Base-by-base conservation (phyloP, 2,329 filamentous ascomycete species). In the Alternaria alternata region DNA sequence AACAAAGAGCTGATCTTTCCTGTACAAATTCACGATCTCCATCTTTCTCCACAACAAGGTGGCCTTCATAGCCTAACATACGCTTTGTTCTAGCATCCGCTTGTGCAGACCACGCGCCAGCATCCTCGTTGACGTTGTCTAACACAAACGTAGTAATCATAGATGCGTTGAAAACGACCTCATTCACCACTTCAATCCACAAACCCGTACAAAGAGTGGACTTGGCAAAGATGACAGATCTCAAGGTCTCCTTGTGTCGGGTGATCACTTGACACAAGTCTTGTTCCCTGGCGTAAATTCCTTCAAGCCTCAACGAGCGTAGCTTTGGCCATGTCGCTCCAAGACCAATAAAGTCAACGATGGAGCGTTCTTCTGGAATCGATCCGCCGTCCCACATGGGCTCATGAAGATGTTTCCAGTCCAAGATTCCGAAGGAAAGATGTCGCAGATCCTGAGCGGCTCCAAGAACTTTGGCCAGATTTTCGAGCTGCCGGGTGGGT, bases 151-250 rank as follows among this genome's bases (percentile, higher is more conserved):
- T 44, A 2, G 28, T 9, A 5, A 74, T 66, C 7, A 44, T 54
- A 1, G 72, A 64, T 18, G 52, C 53, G 18, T 56, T 60, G 22
- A 64, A 66, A 4, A 74, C 39, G 5, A 74, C 65, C 22, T 74
- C 65, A 26, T 75, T 68, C 1, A 74, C 71, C 22, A 76, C 18
- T 12, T 72, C 67, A 7, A 66, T 64, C 73, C 74, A 76, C 3
- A 38, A 9, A 9, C 73, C 73, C 8, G 51, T 34, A 7, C 47
- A 32, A 2, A 76, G 56, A 42, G 61, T 65, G 46, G 59, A 73
- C 14, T 52, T 34, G 2, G 44, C 49, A 39, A 75, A 67, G 1
- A 28, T 42, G 4, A 72, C 22, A 4, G 59, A 57, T 6, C 9
- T 39, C 4, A 77, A 63, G 0, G 71, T 73, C 4, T 60, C 46